Conservation (phyloP, 1,139 yeast genomes). For the Blastobotrys arbuscula region DNA sequence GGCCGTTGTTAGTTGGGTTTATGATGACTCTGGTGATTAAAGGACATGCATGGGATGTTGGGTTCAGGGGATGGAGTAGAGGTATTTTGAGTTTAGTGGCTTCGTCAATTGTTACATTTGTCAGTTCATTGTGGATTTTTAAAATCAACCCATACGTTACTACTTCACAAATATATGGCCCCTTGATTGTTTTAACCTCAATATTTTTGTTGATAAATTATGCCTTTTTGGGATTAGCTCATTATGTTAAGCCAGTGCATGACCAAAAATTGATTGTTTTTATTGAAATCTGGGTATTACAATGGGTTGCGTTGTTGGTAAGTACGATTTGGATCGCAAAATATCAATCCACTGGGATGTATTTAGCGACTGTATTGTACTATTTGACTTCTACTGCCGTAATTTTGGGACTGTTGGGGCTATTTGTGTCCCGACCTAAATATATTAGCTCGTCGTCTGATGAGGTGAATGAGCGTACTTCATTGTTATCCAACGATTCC, state of each 20-base stretch:
- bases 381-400: conserved; percentile 47
- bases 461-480: not conserved
- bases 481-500: conserved; percentile 1
- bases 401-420: conserved; percentile 49
- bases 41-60: conserved; percentile 46
- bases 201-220: conserved; percentile 53
- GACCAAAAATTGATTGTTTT: conserved; percentile 67
- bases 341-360: conserved; percentile 55
- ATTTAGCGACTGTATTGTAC: conserved; percentile 47
- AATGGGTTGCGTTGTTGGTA: conserved; percentile 53
- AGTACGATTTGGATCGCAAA: conserved; percentile 43
- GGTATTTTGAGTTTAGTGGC: conserved; percentile 51
- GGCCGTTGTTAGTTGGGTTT: conserved; percentile 50
- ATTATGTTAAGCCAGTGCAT: conserved; percentile 51
- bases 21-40: conserved; percentile 45
- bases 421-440: conserved; percentile 26
- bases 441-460: conserved; percentile 12
- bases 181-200: conserved; percentile 42
- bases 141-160: conserved; percentile 51
- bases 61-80: conserved; percentile 42
- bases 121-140: conserved; percentile 37
- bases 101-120: conserved; percentile 39
- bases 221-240: conserved; percentile 47
- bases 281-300: conserved; percentile 49
- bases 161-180: conserved; percentile 50